These are phyloP conservation scores for Hypericum androsaemum DNA, from an alignment of 345 rosid genomes.

Conservation along the genomic window DNA sequence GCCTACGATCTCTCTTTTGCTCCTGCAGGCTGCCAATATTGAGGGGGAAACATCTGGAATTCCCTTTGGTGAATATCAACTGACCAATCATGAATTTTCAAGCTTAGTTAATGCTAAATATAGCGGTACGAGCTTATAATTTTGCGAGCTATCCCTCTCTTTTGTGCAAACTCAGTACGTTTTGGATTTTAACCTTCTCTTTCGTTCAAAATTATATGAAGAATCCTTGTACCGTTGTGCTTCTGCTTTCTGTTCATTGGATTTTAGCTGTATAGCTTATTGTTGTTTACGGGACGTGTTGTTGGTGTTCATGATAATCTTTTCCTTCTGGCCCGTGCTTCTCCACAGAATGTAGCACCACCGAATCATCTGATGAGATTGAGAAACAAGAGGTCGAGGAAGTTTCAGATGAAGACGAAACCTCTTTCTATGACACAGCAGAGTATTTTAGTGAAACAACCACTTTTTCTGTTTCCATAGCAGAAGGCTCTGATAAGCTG, in stretches of 20 bases:
- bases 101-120: constrained; percentile 61
- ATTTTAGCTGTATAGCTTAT: not conserved
- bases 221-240: too few relatives aligned
- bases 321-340: constrained; percentile 8
- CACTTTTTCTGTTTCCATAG: constrained; percentile 27
- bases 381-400: constrained; percentile 88
- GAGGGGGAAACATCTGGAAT: constrained; percentile 71
- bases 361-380: constrained; percentile 91
- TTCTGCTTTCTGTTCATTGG: not conserved
- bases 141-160: constrained; percentile 3
- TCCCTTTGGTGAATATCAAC: constrained; percentile 50
- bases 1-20: constrained; percentile 1
- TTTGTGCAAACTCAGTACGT: not conserved
- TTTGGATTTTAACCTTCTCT: too few relatives aligned
- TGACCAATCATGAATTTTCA: constrained; percentile 64
- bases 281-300: too few relatives aligned
- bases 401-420: constrained; percentile 76
- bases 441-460: constrained; percentile 54
- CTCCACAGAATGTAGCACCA: constrained; percentile 76
- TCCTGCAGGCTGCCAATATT: constrained; percentile 68
- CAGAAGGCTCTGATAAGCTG: constrained; percentile 18
- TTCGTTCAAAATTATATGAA: too few relatives aligned
- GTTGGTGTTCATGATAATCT: constrained; percentile 15
- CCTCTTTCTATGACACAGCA: constrained; percentile 59
- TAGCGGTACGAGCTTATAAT: constrained; percentile 48